Evolutionary conservation across 2,329 filamentous ascomycete species (phyloP), one percentile per base, ranked within the genome.

Genomic region (Alternaria burnsii): DNA sequence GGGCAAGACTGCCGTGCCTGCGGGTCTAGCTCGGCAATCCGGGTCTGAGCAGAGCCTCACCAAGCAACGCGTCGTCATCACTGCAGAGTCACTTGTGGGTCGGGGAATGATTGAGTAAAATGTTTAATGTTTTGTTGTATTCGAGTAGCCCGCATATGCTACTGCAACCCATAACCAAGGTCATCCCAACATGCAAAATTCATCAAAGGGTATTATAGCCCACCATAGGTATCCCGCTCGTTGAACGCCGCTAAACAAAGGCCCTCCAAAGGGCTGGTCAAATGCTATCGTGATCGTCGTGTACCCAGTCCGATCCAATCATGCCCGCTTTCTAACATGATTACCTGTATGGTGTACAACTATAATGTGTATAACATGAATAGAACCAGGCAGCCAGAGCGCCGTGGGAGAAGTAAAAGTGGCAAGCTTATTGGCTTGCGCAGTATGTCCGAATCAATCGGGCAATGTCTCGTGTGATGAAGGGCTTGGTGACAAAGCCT

Each of bases 401-500:
- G 44, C 52, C 56, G 8, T 38, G 18, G 26, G 22, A 50, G 52
- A 59, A 59, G 26, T 41, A 36, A 42, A 59, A 48, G 22, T 34
- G 20, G 26, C 28, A 43, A 55, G 24, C 24, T 64, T 50, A 66
- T 46, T 47, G 42, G 38, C 55, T 65, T 36, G 68, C 67, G 66
- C 81, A 83, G 62, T 83, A 82, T 66, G 83, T 80, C 52, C 78
- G 71, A 63, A 90, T 88, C 69, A 89, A 76, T 61, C 84, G 82
- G 76, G 89, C 86, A 67, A 90, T 78, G 74, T 89, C 88, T 56
- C 83, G 76, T 56, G 89, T 79, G 72, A 88, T 88, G 74, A 88
- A 90, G 8, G 88, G 88, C 72, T 91, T 91, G 40, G 87, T 88
- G 82, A 90, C 86, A 68, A 89, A 89, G 3, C 88, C 88, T 71